Conservation (phyloP, 768 basidiomycete species). For the Nevesoporus exiguus region DNA sequence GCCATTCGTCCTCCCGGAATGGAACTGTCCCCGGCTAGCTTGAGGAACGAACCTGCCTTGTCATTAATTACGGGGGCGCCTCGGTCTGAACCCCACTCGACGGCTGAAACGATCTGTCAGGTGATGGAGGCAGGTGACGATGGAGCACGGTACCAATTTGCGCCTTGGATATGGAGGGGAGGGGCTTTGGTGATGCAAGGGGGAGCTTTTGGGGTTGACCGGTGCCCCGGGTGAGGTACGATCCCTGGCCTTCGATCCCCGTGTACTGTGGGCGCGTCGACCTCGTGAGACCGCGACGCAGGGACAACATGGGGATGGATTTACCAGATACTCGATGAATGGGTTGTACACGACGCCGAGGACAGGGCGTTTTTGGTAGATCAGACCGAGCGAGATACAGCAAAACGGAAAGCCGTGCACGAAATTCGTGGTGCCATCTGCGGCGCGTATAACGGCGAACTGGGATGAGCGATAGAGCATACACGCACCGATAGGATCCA, state of each 20-base stretch:
- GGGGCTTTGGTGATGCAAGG: conserved; percentile 57
- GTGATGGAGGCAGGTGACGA: neutral
- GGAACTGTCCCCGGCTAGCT: conserved; percentile 68
- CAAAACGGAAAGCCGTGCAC: conserved; percentile 83
- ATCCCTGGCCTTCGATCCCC: conserved; percentile 74
- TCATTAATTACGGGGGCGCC: conserved; percentile 45
- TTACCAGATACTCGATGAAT: conserved; percentile 78
- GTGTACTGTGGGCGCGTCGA: conserved; percentile 51
- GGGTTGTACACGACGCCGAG: conserved; percentile 94
- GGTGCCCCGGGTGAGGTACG: conserved; percentile 59
- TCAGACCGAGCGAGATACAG: conserved; percentile 88
- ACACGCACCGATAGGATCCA: conserved; percentile 83
- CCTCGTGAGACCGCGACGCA: neutral
- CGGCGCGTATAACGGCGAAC: too few relatives aligned
- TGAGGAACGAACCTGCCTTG: conserved; percentile 66
- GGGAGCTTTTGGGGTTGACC: conserved; percentile 58
- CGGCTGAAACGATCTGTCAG: conserved; percentile 39
- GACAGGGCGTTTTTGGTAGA: conserved; percentile 76
- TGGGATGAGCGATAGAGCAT: neutral
- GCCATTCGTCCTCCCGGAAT: conserved; percentile 77
- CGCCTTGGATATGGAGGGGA: conserved; percentile 66
- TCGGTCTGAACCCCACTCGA: conserved; percentile 90
- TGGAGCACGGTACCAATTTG: conserved; percentile 49
- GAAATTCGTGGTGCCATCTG: conserved; percentile 89
- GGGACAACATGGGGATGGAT: neutral